Evolutionary conservation across 257 asterid genomes (phyloP), one percentile per base, ranked within the genome.

Genomic region (Nicotiana sylvestris): DNA sequence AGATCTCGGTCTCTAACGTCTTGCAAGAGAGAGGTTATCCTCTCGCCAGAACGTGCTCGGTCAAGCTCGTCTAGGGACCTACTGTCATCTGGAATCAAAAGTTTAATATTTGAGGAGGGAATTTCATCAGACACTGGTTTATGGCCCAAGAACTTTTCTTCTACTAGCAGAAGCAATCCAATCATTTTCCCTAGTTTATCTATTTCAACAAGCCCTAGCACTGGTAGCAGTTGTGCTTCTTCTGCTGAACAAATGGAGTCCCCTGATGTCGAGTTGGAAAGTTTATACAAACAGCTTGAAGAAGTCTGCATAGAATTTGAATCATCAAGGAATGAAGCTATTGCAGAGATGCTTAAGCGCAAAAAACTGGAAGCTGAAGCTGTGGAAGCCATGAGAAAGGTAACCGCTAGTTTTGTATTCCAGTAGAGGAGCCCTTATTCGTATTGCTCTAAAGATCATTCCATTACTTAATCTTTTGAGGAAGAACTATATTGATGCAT

Each of bases 291-390:
- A 79, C 92, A 83, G 85, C 85, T 89, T 83, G 79, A 53, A 46
- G 95, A 88, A 80, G 81, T 85, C 43, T 82, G 81, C 35, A 56
- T 32, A 65, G 93, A 91, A 86, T 84, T 83, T 60, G 89, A 88
- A 84, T 86, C 85, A 60, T 88, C 88, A 4, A 89, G 83, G 66
- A 81, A 86, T 35, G 92, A 89, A 86, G 91, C 91, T 65, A 62
- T 83, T 86, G 66, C 81, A 55, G 87, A 86, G 84, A 89, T 88
- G 60, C 53, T 83, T 27, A 88, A 83, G 86, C 83, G 88, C 64
- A 88, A 69, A 55, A 85, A 86, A n/a, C 84, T 86, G 85, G 97
- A 90, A 90, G 88, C 84, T 72, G 87, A 87, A 84, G 92, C 92
- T 66, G 82, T 81, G 35, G 90, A 89, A 85, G 87, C 88, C 66